These are phyloP conservation scores for Penicillium frequentans DNA, from an alignment of 2,329 filamentous ascomycete genomes.

Conservation along the genomic window DNA sequence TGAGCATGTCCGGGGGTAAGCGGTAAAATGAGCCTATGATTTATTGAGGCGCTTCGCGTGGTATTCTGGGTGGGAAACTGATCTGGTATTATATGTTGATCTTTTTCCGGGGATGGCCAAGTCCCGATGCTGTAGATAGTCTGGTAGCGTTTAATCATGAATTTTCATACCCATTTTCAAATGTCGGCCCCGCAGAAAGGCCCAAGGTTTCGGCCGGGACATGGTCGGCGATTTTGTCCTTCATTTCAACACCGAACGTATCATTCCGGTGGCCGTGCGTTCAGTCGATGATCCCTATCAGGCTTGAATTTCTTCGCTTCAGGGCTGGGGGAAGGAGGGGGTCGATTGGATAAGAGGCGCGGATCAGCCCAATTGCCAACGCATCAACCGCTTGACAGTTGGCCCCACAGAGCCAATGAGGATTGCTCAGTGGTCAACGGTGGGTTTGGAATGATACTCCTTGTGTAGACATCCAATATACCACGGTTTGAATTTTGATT, in stretches of 20 bases:
- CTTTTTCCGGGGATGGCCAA: neutral
- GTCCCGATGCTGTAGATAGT: neutral
- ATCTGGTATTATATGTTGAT: neutral
- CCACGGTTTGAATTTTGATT: neutral
- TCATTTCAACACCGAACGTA: neutral
- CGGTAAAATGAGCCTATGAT: conserved; percentile 16
- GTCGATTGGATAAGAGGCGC: conserved; percentile 14
- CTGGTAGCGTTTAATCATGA: neutral
- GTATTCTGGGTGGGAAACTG: neutral
- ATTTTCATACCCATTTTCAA: neutral
- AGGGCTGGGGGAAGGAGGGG: neutral
- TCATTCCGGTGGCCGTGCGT: neutral
- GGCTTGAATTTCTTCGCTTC: neutral
- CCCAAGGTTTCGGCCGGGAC: conserved; percentile 10
- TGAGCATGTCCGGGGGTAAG: conserved; percentile 31
- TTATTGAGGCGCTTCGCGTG: neutral
- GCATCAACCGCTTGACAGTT: conserved; percentile 20
- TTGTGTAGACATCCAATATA: too few species aligned
- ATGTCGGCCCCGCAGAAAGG: neutral
- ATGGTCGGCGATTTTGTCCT: conserved; percentile 1
- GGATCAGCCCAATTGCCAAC: conserved; percentile 11
- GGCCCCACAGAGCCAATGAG: conserved; percentile 13
- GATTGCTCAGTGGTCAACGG: neutral
- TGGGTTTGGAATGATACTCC: neutral
- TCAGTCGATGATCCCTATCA: neutral